phyloP scores from a whole-genome alignment of 257 asterid species.

The Hygrophila difformis region DNA sequence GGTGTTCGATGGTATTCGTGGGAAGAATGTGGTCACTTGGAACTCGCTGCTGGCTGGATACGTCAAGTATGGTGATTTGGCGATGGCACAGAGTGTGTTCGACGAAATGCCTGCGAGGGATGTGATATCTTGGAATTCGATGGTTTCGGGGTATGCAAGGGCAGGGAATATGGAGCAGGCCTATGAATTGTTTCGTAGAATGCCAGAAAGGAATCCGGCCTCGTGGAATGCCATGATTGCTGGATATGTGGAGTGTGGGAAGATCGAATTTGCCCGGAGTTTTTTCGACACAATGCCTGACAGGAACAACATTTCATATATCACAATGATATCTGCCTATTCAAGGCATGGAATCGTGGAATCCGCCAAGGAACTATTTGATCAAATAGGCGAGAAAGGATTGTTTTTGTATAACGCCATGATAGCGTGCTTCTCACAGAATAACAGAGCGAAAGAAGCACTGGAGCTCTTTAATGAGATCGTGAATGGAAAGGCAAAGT shows the following conservation, averaged over 20 bases:
- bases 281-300: constrained; percentile 40
- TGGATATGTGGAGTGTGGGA: constrained; percentile 35
- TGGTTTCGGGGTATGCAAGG: constrained; percentile 41
- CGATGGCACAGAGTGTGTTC: constrained; percentile 41
- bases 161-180: constrained; percentile 25
- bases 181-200: constrained; percentile 29
- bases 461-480: too few species aligned
- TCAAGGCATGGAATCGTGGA: too few species aligned
- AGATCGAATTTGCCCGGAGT: constrained; percentile 30
- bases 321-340: too few species aligned
- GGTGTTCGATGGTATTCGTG: constrained; percentile 54
- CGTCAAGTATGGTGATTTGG: constrained; percentile 41
- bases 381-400: too few species aligned
- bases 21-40: constrained; percentile 69
- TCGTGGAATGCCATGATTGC: constrained; percentile 59
- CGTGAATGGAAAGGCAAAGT: background rate
- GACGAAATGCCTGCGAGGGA: constrained; percentile 46
- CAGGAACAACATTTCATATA: too few species aligned
- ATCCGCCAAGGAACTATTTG: too few species aligned
- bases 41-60: constrained; percentile 68
- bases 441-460: too few species aligned
- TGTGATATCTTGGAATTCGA: constrained; percentile 42
- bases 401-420: too few species aligned
- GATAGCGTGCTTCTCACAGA: too few species aligned
- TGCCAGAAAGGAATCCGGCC: constrained; percentile 32